A percentile compares a stretch with the other conserved stretches of the same genome.
phyloP scores from a whole-genome alignment of 2,329 filamentous ascomycete genomes.

The Akanthomyces lecanii region DNA sequence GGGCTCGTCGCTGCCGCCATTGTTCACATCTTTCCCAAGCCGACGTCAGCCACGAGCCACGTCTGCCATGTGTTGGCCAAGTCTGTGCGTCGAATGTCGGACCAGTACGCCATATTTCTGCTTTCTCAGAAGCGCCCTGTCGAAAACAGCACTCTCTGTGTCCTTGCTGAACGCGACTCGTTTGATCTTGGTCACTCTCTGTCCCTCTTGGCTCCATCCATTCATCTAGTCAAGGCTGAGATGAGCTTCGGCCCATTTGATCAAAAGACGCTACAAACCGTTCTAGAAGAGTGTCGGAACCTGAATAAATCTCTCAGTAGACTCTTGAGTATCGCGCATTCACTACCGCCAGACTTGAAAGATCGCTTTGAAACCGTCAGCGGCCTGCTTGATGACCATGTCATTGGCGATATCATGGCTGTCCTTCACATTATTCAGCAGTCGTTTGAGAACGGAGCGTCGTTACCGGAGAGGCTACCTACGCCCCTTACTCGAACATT shows the following conservation, averaged over 20 bases:
- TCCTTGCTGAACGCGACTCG: constrained; percentile 28
- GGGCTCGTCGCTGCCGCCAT: constrained; percentile 40
- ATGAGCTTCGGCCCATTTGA: constrained; percentile 30
- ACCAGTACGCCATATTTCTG: constrained; percentile 46
- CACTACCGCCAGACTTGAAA: constrained; percentile 37
- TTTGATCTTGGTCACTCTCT: constrained; percentile 29
- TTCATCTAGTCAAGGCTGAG: constrained; percentile 28
- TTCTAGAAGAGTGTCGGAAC: constrained; percentile 27
- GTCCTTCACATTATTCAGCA: constrained; percentile 44
- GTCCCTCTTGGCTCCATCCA: constrained; percentile 23
- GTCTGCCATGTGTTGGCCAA: constrained; percentile 42
- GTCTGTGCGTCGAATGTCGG: constrained; percentile 37
- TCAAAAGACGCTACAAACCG: constrained; percentile 28
- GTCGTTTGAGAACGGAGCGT: constrained; percentile 41
- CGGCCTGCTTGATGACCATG: constrained; percentile 40
- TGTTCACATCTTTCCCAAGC: constrained; percentile 43
- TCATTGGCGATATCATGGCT: constrained; percentile 47
- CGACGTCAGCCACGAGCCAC: constrained; percentile 42
- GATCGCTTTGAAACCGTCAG: constrained; percentile 32
- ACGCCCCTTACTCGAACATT: constrained; percentile 39
- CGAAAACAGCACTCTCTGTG: constrained; percentile 27
- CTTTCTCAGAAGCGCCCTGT: constrained; percentile 30
- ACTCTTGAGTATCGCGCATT: constrained; percentile 30
- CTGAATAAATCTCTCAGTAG: constrained; percentile 31
- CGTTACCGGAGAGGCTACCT: constrained; percentile 44